These are phyloP conservation scores for Boletus tomentosulus DNA, from an alignment of 768 basidiomycete genomes.

Conservation along the genomic window DNA sequence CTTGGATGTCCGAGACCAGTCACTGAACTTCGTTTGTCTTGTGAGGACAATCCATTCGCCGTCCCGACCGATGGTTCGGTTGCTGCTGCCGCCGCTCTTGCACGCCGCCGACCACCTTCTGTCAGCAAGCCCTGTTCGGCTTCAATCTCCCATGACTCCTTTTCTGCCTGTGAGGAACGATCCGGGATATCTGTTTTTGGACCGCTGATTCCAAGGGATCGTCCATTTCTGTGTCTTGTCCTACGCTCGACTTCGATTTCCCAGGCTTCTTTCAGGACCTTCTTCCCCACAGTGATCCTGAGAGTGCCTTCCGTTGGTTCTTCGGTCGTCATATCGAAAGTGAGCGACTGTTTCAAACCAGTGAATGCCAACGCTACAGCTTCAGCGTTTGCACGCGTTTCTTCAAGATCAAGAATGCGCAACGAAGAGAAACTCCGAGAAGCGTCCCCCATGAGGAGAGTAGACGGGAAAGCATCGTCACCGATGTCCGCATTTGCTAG, in stretches of 20 bases:
- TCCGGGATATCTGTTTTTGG: neutral
- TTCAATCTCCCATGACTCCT: slow-evolving; percentile 79
- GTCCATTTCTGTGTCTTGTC: slow-evolving; percentile 38
- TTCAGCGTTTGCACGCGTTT: slow-evolving; percentile 54
- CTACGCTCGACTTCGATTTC: slow-evolving; percentile 69
- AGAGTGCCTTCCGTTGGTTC: slow-evolving; percentile 50
- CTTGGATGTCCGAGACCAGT: slow-evolving; percentile 25
- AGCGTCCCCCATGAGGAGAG: slow-evolving; percentile 13
- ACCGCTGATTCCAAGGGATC: slow-evolving; percentile 23
- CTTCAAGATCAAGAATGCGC: slow-evolving; percentile 58
- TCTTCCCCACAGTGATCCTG: slow-evolving; percentile 64
- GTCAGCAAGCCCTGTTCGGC: slow-evolving; percentile 72
- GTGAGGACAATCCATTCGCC: slow-evolving; percentile 1
- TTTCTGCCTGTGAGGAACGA: slow-evolving; percentile 30
- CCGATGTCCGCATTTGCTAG: slow-evolving; percentile 55
- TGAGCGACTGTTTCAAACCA: slow-evolving; percentile 45
- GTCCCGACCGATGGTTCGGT: slow-evolving; percentile 30
- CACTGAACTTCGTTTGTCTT: slow-evolving; percentile 15
- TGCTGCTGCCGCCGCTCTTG: slow-evolving; percentile 42
- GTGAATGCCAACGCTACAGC: slow-evolving; percentile 43
- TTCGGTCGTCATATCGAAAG: slow-evolving; percentile 51
- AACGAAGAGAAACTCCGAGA: slow-evolving; percentile 47
- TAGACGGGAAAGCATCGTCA: slow-evolving; percentile 51
- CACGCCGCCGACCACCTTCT: slow-evolving; percentile 67
- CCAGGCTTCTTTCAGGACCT: slow-evolving; percentile 70